These are phyloP conservation scores for Emergomyces orientalis DNA, from an alignment of 2,329 filamentous ascomycete species.

Conservation along the genomic window DNA sequence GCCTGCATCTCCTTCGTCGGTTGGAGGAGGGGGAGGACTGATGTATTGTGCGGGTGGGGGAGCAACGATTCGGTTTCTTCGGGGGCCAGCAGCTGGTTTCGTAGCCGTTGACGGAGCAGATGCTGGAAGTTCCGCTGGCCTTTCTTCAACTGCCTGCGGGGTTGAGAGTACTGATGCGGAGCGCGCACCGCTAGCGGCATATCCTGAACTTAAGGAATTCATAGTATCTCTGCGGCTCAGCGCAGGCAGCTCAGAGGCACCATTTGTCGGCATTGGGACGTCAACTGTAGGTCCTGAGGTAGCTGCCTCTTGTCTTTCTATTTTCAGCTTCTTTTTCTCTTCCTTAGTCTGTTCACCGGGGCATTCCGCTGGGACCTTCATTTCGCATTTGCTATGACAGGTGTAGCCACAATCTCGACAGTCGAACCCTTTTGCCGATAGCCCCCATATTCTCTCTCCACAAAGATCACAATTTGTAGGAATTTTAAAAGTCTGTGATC, in stretches of 20 bases:
- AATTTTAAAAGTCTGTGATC: conserved; percentile 97
- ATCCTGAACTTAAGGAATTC: conserved; percentile 81
- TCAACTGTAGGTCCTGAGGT: conserved; percentile 40
- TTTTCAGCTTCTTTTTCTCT: conserved; percentile 87
- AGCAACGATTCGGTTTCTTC: conserved; percentile 55
- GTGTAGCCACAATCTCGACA: conserved; percentile 96
- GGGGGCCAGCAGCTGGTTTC: conserved; percentile 38
- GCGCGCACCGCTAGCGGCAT: conserved; percentile 66
- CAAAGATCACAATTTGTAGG: conserved; percentile 97
- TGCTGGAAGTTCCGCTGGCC: conserved; percentile 34
- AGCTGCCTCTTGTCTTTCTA: conserved; percentile 70
- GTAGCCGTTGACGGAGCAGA: conserved; percentile 32
- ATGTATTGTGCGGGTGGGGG: conserved; percentile 79
- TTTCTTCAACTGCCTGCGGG: conserved; percentile 43
- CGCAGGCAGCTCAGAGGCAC: conserved; percentile 52
- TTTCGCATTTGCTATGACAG: conserved; percentile 96
- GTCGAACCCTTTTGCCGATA: conserved; percentile 93
- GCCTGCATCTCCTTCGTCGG: conserved; percentile 33
- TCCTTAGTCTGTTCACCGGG: conserved; percentile 91
- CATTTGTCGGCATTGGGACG: conserved; percentile 25
- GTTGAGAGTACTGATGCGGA: conserved; percentile 57
- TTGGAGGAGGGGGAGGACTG: conserved; percentile 48
- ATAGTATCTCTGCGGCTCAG: conserved; percentile 78
- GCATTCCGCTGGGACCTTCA: conserved; percentile 95
- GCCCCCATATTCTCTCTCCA: conserved; percentile 91